Evolutionary conservation across 257 asterid species (phyloP).

Genomic region (Solanum tarapatanum): DNA sequence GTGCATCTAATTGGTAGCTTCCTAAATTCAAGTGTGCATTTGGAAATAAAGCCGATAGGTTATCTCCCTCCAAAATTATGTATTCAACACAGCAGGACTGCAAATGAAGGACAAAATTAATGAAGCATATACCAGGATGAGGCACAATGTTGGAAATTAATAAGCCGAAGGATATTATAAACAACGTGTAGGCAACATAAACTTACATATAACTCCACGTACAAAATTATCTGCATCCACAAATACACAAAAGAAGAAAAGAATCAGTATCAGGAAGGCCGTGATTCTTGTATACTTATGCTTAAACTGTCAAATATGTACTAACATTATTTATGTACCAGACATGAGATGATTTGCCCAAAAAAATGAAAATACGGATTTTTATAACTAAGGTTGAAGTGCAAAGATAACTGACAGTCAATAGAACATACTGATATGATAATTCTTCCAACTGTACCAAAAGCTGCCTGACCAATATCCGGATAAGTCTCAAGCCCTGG

Average conservation of each 20-base stretch:
- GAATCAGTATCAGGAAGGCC: conserved; percentile 4
- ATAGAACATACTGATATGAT: conserved; percentile 61
- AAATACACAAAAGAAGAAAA: conserved; percentile 7
- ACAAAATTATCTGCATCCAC: conserved; percentile 66
- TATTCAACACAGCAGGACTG: conserved; percentile 93
- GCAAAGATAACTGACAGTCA: neutral
- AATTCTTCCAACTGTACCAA: conserved; percentile 72
- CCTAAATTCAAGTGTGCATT: conserved; percentile 67
- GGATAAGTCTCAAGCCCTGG: conserved; percentile 97
- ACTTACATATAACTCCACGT: conserved; percentile 93
- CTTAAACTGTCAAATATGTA: neutral
- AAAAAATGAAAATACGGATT: neutral
- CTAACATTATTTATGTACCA: neutral
- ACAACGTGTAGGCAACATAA: neutral
- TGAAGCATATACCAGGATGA: neutral
- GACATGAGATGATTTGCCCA: neutral
- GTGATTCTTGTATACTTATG: neutral
- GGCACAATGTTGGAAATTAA: neutral
- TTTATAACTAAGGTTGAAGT: neutral
- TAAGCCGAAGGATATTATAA: neutral
- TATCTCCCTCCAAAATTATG: conserved; percentile 84
- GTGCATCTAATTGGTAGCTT: conserved; percentile 34
- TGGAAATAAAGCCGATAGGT: conserved; percentile 80
- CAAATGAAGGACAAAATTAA: neutral
- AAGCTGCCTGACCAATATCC: conserved; percentile 97